phyloP scores from a whole-genome alignment of 73 alveolate species.

The Paramecium sonneborni region DNA sequence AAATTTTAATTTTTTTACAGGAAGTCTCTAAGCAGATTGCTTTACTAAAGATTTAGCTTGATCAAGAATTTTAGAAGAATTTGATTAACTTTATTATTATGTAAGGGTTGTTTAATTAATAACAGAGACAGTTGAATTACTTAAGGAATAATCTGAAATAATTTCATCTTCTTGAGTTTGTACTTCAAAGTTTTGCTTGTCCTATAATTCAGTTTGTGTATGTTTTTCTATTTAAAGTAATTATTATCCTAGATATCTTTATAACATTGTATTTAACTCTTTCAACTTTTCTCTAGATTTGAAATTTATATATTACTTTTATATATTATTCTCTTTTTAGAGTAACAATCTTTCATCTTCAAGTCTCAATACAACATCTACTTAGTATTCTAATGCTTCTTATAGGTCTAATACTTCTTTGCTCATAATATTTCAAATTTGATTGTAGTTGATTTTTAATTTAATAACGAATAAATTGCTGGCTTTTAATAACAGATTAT shows the following conservation, averaged over 20 bases:
- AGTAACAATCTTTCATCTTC: constrained; percentile 63
- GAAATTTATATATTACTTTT: constrained; percentile 29
- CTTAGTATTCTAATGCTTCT: constrained; percentile 66
- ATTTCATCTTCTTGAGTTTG: constrained; percentile 13
- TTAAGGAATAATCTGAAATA: constrained; percentile 43
- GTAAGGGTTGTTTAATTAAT: neutral
- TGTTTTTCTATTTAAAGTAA: constrained; percentile 1
- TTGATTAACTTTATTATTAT: neutral
- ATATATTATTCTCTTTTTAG: constrained; percentile 44
- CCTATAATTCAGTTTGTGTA: neutral
- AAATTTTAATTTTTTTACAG: constrained; percentile 35
- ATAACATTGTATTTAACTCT: constrained; percentile 8
- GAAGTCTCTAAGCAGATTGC: neutral
- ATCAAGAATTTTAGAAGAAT: neutral
- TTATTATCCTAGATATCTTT: constrained; percentile 5
- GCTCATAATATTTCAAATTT: constrained; percentile 4
- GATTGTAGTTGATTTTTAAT: neutral
- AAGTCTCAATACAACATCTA: constrained; percentile 60
- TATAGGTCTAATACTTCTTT: constrained; percentile 42
- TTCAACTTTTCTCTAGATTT: constrained; percentile 11
- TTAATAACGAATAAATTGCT: neutral
- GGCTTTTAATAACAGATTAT: neutral
- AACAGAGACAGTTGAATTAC: constrained; percentile 34
- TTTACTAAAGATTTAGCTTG: constrained; percentile 25
- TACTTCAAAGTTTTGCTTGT: neutral